Conservation (phyloP, 177 flowering plant genomes). For the Telopea speciosissima region DNA sequence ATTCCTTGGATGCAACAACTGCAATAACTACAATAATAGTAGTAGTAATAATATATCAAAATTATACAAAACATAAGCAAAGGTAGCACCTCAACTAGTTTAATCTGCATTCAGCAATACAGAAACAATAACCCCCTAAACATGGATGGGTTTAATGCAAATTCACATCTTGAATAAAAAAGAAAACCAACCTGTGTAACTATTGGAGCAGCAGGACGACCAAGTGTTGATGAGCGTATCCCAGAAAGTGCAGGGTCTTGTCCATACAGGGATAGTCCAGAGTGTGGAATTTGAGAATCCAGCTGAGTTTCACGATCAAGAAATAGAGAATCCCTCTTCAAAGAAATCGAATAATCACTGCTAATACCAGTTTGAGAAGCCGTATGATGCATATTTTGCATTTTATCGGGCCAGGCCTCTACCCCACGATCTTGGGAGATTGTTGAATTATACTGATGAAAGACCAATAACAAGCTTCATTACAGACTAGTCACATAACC, state of each 20-base stretch:
- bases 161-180: not conserved
- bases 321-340: slow-evolving; percentile 52
- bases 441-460: slow-evolving; percentile 44
- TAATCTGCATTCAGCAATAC: not conserved
- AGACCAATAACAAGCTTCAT: slow-evolving; percentile 6
- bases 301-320: slow-evolving; percentile 56
- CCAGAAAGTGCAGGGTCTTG: slow-evolving; percentile 53
- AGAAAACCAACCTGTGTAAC: slow-evolving; percentile 56
- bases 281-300: slow-evolving; percentile 35
- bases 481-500: not conserved
- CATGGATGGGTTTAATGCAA: not conserved
- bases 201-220: slow-evolving; percentile 52
- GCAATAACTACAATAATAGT: too few species aligned
- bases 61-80: too few species aligned
- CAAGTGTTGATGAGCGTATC: slow-evolving; percentile 45
- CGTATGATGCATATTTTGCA: slow-evolving; percentile 29
- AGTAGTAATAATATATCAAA: too few species aligned
- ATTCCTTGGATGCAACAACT: too few species aligned
- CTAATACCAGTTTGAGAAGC: slow-evolving; percentile 35
- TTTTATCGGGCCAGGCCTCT: slow-evolving; percentile 49
- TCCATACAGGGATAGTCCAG: slow-evolving; percentile 52
- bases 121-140: not conserved
- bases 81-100: not conserved
- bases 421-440: slow-evolving; percentile 43
- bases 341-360: slow-evolving; percentile 41